Base-by-base conservation (phyloP, 805 yeast genomes). In the Lipomyces chichibuensis region DNA sequence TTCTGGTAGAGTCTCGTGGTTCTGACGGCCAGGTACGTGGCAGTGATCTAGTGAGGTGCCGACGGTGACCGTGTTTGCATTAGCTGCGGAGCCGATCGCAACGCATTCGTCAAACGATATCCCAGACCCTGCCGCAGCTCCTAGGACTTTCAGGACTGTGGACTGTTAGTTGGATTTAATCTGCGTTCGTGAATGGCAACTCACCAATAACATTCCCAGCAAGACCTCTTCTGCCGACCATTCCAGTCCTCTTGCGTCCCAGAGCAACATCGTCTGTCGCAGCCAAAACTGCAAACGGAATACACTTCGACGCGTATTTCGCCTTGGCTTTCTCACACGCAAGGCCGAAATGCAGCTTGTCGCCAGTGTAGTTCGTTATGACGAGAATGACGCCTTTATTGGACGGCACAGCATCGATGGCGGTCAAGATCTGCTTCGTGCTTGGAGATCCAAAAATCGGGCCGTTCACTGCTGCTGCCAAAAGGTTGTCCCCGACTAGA, bases 231-330 rank as follows among this genome's bases (percentile, higher is more conserved):
- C 98, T 85, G 23, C 98, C 98, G 60, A 94, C 98, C 82, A 90
- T 85, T 17, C 91, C 92, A 75, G 94, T 94, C 74, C 92, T 92
- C 39, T 88, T 84, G 72, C 89, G 83, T 17, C 97, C 97, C 56
- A 94, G 96, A 7, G 97, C 92, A 29, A 92, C 97, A 77, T 93
- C 98, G 75, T 93, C 98, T 54, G 91, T 89, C 32, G 93, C 92
- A 63, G 89, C 84, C 53, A 90, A 85, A 67, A 51, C 96, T 92
- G 64, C 60, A 46, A 67, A 60, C 43, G 53, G 61, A 9, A 53
- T 23, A 17, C 17, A 7, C 39, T 51, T 59, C 23, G 54, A 59
- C 8, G 65, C 59, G 11, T 37, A 37, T 49, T 51, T 59, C 6
- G 60, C 66, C 20, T 58, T 71, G 2, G 69, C 70, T 33, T 96